Base-by-base conservation (phyloP, 371 early-diverging fungal species). In the Lichtheimia hyalospora region DNA sequence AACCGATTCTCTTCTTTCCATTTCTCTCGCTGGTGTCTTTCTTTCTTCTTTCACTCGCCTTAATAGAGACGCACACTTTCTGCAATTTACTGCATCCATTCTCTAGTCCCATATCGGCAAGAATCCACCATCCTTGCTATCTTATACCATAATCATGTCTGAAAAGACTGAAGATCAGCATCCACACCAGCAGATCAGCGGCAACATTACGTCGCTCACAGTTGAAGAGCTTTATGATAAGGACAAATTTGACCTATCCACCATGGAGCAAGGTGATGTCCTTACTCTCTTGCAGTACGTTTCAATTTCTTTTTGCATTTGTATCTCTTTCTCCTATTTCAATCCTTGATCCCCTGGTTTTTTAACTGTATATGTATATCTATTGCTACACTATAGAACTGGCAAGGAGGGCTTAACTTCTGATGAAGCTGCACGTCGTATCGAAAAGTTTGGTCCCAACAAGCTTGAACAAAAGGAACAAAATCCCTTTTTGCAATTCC, bases 401-500 rank as follows among this genome's bases (percentile, higher is more conserved):
- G 68, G 74, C 52, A 73, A 84, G 48, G 71, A 68, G 52, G 89
- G 89, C 71, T 73, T 89, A 61, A 85, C 87, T 21, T 70, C 81
- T 41, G 75, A 85, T 43, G 89, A 89, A 64, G 89, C 88, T 34
- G 75, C 77, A 27, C 66, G 84, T 39, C 88, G 89, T 66, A 59
- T 84, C 48, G 81, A 76, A 52, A 79, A 79, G 82, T 90, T 90
- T 61, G 90, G 90, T 44, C 61, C 60, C 60, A 90, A 90, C 74
- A 80, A 78, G 61, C 80, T 90, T 16, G 87, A 87, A 62, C 79
- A 90, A 58, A 89, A 87, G 76, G 89, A 88, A 73, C 68, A 85
- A 64, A 93, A 88, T 73, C 92, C 92, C 3, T 57, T 93, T 64
- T 69, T 92, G 62, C 87, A 89, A 81, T 95, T 95, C 82, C 80